These are phyloP conservation scores for Coffea humblotiana DNA, from an alignment of 305 asterid species.

Conservation along the genomic window DNA sequence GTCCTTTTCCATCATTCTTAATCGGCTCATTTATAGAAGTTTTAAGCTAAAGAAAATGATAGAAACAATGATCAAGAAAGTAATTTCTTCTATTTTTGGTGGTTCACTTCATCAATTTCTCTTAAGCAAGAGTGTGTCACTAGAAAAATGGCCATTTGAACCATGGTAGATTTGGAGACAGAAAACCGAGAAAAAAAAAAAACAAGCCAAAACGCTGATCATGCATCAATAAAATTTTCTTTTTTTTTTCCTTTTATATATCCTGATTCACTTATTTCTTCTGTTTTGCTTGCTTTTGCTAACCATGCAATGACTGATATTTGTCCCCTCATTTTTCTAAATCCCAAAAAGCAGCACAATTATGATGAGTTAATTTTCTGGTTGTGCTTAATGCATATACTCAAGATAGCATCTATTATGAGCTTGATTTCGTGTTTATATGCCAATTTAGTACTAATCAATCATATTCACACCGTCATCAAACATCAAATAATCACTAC, in stretches of 20 bases:
- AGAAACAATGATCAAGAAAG: not conserved
- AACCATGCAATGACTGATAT: not conserved
- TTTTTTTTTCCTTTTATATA: too few species aligned
- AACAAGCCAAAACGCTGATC: not conserved
- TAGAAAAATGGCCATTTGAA: not conserved
- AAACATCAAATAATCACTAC: not conserved
- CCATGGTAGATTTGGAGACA: not conserved
- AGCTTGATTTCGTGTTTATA: not conserved
- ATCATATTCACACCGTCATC: not conserved
- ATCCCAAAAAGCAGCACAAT: not conserved
- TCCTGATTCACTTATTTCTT: not conserved
- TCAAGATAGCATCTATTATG: not conserved
- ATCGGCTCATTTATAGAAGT: not conserved
- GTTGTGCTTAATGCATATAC: not conserved
- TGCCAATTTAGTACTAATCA: not conserved
- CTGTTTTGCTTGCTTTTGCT: not conserved
- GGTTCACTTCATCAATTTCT: not conserved
- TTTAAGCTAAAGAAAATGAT: not conserved
- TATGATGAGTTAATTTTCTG: not conserved
- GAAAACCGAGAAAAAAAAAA: not conserved
- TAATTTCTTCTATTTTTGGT: not conserved
- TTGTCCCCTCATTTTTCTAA: not conserved
- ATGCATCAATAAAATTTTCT: not conserved
- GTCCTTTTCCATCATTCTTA: not conserved
- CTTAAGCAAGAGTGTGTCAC: not conserved